Evolutionary conservation across 805 yeast species (phyloP).

Genomic region (Danielozyma ontarioensis): DNA sequence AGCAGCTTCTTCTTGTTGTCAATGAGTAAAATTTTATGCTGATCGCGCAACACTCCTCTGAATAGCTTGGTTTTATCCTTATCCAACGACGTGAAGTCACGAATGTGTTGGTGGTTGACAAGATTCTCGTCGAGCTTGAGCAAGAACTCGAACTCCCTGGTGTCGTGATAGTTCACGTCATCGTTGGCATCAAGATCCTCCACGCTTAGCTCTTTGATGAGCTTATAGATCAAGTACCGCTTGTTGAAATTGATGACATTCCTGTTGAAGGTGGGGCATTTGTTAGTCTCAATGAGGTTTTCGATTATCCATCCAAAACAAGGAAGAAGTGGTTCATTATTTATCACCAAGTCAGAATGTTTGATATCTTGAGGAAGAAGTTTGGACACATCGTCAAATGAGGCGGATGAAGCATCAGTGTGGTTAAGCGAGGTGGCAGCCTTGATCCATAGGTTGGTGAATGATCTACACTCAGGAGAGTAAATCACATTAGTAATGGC

Average conservation of each 20-base stretch:
- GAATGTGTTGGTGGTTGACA: conserved; percentile 26
- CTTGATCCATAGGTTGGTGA: conserved; percentile 62
- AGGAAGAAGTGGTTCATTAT: conserved; percentile 55
- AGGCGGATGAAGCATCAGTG: conserved; percentile 3
- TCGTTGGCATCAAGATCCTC: conserved; percentile 27
- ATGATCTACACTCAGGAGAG: conserved; percentile 75
- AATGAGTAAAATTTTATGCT: conserved; percentile 22
- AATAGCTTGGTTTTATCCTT: conserved; percentile 24
- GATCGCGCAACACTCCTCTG: conserved; percentile 24
- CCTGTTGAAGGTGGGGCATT: conserved; percentile 70
- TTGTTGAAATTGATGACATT: conserved; percentile 83
- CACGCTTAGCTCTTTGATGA: conserved; percentile 33
- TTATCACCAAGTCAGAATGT: conserved; percentile 22
- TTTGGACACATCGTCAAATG: conserved; percentile 23
- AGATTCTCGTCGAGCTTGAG: conserved; percentile 39
- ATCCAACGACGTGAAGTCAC: conserved; percentile 28
- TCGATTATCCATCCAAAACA: conserved; percentile 91
- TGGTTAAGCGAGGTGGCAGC: conserved; percentile 37
- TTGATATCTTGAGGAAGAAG: conserved; percentile 27
- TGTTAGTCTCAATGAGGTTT: conserved; percentile 58
- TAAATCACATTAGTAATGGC: conserved; percentile 69
- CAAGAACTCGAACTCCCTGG: conserved; percentile 48
- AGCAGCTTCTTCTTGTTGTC: conserved; percentile 30
- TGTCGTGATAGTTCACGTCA: conserved; percentile 21
- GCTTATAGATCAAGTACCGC: conserved; percentile 34